Evolutionary conservation across 768 basidiomycete species (phyloP).

Genomic region (Psilocybe tampanensis): DNA sequence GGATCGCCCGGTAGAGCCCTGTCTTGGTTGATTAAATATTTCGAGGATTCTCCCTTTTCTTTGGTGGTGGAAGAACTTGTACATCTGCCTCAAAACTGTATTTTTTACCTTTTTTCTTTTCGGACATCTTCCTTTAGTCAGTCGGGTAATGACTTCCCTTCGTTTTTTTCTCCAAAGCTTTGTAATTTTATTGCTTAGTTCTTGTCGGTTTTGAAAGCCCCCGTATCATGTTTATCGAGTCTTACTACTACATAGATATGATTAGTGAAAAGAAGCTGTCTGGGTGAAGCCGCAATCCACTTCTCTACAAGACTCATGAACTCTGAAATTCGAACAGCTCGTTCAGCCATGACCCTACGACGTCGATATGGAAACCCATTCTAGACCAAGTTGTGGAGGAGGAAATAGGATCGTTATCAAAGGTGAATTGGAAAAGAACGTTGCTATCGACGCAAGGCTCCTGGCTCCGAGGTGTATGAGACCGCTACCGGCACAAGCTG

Average conservation of each 20-base stretch:
- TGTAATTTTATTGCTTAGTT: background rate
- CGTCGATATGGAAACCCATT: background rate
- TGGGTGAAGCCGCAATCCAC: too few species aligned
- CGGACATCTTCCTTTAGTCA: background rate
- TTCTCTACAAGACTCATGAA: background rate
- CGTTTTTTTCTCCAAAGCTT: background rate
- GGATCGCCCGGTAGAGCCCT: constrained; percentile 24
- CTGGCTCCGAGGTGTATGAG: too few species aligned
- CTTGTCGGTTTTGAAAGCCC: too few species aligned
- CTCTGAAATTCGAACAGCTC: background rate
- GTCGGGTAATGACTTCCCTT: background rate
- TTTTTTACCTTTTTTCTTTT: background rate
- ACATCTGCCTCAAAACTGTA: background rate
- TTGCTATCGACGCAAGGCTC: background rate
- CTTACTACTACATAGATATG: too few species aligned
- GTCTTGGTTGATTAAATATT: background rate
- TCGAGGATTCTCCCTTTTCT: background rate
- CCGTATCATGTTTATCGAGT: too few species aligned
- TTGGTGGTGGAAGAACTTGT: too few species aligned
- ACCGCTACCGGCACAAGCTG: too few species aligned
- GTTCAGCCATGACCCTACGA: background rate
- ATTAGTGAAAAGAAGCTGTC: too few species aligned
- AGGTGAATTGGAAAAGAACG: background rate
- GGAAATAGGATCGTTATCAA: background rate
- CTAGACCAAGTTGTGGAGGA: background rate